Evolutionary conservation across 192 early-diverging fungal species (phyloP).

Genomic region (Coemansia sp.): DNA sequence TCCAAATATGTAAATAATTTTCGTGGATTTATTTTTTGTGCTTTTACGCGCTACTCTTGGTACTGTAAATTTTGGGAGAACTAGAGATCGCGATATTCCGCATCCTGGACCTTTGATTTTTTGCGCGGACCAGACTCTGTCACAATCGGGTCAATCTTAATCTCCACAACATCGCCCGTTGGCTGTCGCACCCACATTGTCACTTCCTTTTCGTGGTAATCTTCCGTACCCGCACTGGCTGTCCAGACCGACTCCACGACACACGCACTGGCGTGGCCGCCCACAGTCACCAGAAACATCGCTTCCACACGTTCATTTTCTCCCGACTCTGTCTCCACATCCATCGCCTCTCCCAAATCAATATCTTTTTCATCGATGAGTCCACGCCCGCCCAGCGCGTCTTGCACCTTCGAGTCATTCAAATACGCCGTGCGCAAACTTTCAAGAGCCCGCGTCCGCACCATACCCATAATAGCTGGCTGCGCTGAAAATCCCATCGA

Average conservation of each 20-base stretch:
- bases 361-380: background rate
- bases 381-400: conserved; percentile 2
- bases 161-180: background rate
- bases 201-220: conserved; percentile 6
- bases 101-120: conserved; percentile 17
- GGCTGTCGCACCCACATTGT: conserved; percentile 6
- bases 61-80: conserved; percentile 1
- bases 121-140: conserved; percentile 7
- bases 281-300: conserved; percentile 34
- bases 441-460: background rate
- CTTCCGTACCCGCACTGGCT: background rate
- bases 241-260: conserved; percentile 24
- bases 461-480: background rate
- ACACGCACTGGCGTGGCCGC: conserved; percentile 10
- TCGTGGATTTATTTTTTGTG: background rate
- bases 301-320: conserved; percentile 13
- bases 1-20: background rate
- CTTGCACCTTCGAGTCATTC: conserved; percentile 1
- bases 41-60: too few species aligned
- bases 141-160: conserved; percentile 4
- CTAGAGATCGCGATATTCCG: conserved; percentile 43
- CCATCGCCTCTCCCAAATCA: conserved; percentile 30
- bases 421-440: conserved; percentile 11
- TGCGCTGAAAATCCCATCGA: background rate
- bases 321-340: conserved; percentile 7